These are phyloP conservation scores for Venturia pyrina DNA, from an alignment of 2,329 filamentous ascomycete genomes.

Conservation along the genomic window DNA sequence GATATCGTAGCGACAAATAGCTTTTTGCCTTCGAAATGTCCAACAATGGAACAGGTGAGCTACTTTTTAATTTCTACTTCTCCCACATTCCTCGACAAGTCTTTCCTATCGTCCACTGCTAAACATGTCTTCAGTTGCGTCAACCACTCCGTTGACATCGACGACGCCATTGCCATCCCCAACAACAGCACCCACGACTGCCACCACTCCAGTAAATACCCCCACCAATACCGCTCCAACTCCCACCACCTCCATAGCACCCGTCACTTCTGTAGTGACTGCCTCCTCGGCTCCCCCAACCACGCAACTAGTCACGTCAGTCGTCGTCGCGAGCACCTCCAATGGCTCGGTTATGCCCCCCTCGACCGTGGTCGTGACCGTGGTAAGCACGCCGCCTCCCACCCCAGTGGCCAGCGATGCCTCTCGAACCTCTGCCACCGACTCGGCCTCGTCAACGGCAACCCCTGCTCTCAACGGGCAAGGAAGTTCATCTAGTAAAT, in stretches of 20 bases:
- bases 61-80: neutral
- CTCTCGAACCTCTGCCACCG: neutral
- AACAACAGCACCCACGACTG: neutral
- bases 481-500: neutral
- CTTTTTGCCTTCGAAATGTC: conserved; percentile 1
- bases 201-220: neutral
- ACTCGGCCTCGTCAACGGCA: neutral
- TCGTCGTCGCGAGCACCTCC: conserved; percentile 7
- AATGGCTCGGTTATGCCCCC: conserved; percentile 7
- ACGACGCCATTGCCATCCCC: neutral
- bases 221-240: conserved; percentile 1
- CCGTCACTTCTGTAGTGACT: neutral
- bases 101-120: neutral
- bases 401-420: neutral
- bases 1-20: neutral
- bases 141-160: neutral
- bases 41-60: neutral
- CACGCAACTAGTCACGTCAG: conserved; percentile 11
- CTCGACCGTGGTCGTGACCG: conserved; percentile 10
- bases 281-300: conserved; percentile 8
- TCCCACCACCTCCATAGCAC: neutral
- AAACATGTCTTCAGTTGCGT: neutral
- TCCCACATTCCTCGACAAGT: neutral
- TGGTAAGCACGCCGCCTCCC: conserved; percentile 9
- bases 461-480: neutral